Percentiles rank a stretch among this genome's conserved stretches.
These are phyloP conservation scores for Botryosphaeria dothidea DNA, from an alignment of 2,329 filamentous ascomycete species.

Conservation along the genomic window DNA sequence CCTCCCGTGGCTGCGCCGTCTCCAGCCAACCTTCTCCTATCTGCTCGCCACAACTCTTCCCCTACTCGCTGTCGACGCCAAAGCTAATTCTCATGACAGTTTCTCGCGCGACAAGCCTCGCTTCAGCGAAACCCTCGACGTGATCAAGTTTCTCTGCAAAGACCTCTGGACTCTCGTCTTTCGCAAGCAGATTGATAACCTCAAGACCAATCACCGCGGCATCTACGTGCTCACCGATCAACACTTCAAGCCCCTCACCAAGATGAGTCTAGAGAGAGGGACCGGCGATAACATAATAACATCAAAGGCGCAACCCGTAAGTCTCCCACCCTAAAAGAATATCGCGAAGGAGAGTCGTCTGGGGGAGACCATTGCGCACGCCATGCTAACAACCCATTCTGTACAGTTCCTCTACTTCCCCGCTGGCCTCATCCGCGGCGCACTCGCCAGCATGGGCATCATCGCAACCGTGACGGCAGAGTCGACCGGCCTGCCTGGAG, in stretches of 20 bases:
- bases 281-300: not conserved
- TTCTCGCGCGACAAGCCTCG: conserved; percentile 83
- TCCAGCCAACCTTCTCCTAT: not conserved
- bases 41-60: not conserved
- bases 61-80: not conserved
- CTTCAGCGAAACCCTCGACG: conserved; percentile 88
- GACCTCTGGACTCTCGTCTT: conserved; percentile 95
- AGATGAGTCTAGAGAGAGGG: conserved; percentile 76
- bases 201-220: conserved; percentile 96
- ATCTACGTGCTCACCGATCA: conserved; percentile 97
- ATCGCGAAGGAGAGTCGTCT: too few relatives aligned
- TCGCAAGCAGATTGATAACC: conserved; percentile 95
- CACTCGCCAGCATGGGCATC: conserved; percentile 89
- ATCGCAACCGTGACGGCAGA: conserved; percentile 90
- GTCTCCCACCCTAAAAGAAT: conserved; percentile 31
- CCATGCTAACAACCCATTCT: too few relatives aligned
- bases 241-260: conserved; percentile 80
- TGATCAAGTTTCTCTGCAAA: conserved; percentile 98
- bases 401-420: conserved; percentile 89
- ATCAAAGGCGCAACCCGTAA: conserved; percentile 69
- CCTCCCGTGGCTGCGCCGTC: too few relatives aligned
- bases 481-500: conserved; percentile 79
- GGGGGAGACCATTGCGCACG: too few relatives aligned
- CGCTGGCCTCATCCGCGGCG: conserved; percentile 87
- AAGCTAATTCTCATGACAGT: conserved; percentile 45